These are phyloP conservation scores for Tilletia horrida DNA, from an alignment of 1,284 basidiomycete species.

Conservation along the genomic window DNA sequence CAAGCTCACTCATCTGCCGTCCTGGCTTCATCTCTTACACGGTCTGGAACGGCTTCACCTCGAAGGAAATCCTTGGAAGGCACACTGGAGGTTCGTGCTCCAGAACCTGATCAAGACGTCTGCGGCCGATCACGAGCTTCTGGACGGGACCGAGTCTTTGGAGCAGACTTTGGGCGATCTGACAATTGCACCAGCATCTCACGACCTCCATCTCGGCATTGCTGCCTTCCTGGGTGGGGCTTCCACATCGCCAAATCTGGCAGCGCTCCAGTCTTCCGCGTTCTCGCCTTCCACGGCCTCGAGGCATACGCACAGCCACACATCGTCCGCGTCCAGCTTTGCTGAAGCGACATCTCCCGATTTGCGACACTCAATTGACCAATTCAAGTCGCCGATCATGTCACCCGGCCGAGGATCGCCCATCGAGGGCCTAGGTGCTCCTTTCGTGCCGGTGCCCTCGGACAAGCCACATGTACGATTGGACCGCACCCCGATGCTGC, in stretches of 20 bases:
- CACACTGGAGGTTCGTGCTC: conserved; percentile 76
- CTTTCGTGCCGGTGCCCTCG: neutral
- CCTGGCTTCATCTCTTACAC: conserved; percentile 82
- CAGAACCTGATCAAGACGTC: neutral
- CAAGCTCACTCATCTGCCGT: conserved; percentile 79
- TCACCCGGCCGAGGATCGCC: neutral
- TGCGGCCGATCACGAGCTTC: conserved; percentile 17
- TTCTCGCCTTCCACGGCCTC: neutral
- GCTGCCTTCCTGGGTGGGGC: too few relatives aligned
- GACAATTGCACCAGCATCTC: too few relatives aligned
- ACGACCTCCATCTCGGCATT: too few relatives aligned
- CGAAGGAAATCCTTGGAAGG: conserved; percentile 88
- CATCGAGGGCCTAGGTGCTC: neutral
- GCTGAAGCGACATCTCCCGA: neutral
- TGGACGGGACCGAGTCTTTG: neutral
- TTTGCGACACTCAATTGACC: neutral
- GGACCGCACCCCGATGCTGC: neutral
- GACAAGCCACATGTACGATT: neutral
- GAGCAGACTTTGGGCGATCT: too few relatives aligned
- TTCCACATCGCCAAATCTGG: neutral
- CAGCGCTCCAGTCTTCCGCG: neutral
- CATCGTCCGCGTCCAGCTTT: neutral
- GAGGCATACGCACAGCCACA: too few relatives aligned
- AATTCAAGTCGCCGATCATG: neutral
- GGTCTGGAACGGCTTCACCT: conserved; percentile 80